phyloP scores from a whole-genome alignment of 768 basidiomycete species.

The Candolleomyces efflorescens region DNA sequence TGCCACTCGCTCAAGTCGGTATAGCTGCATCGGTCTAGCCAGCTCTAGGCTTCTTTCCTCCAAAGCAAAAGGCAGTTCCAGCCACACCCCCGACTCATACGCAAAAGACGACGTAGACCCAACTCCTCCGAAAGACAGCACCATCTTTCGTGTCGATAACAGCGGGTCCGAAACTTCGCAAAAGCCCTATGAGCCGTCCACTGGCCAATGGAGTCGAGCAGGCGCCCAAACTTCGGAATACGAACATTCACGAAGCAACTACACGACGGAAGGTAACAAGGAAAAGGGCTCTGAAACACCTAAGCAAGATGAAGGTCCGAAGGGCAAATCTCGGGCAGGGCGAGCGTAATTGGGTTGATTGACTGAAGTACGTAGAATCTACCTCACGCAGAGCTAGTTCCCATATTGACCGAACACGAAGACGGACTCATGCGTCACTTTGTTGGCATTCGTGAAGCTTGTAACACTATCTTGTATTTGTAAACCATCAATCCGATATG shows the following conservation, averaged over 20 bases:
- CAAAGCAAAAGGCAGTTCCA: too few species aligned
- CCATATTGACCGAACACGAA: neutral
- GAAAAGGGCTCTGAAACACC: conserved; percentile 33
- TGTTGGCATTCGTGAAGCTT: too few species aligned
- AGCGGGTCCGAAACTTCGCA: conserved; percentile 35
- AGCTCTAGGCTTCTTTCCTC: too few species aligned
- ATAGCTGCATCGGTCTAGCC: too few species aligned
- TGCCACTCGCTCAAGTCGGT: too few species aligned
- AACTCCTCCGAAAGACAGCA: conserved; percentile 35
- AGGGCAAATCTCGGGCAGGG: conserved; percentile 32
- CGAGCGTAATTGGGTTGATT: conserved; percentile 11
- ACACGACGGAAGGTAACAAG: conserved; percentile 24
- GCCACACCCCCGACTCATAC: conserved; percentile 39
- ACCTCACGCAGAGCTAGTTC: too few species aligned
- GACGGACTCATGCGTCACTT: neutral
- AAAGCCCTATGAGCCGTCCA: conserved; percentile 46
- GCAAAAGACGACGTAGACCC: conserved; percentile 41
- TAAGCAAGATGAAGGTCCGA: conserved; percentile 29
- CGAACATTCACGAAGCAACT: conserved; percentile 21
- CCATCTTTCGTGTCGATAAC: conserved; percentile 43
- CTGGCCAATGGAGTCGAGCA: conserved; percentile 41
- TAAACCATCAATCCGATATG: too few species aligned
- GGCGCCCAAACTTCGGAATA: conserved; percentile 35
- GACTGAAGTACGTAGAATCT: neutral
- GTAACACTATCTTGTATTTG: too few species aligned